phyloP scores from a whole-genome alignment of 1,139 yeast species.

The Pichia terricola region DNA sequence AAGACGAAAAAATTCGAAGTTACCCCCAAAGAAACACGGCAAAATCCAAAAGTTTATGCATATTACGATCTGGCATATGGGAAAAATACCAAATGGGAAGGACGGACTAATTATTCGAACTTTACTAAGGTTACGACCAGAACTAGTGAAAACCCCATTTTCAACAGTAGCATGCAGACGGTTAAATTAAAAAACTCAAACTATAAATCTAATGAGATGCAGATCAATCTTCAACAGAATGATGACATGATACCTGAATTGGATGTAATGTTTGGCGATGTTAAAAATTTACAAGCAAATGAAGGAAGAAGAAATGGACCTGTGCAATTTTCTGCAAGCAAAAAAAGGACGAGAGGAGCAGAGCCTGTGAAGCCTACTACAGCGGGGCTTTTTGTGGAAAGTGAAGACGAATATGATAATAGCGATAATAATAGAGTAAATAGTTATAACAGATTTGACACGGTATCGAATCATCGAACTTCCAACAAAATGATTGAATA shows the following conservation, averaged over 20 bases:
- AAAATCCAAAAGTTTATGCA: slow-evolving; percentile 4
- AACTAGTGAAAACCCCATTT: slow-evolving; percentile 15
- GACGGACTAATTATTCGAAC: slow-evolving; percentile 19
- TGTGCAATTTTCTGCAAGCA: neutral
- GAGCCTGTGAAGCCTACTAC: neutral
- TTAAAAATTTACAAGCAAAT: neutral
- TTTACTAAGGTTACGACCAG: slow-evolving; percentile 15
- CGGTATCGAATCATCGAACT: neutral
- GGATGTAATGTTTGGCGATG: slow-evolving; percentile 10
- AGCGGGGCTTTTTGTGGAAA: slow-evolving; percentile 7
- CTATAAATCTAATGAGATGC: slow-evolving; percentile 15
- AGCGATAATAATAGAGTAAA: neutral
- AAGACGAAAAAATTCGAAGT: slow-evolving; percentile 15
- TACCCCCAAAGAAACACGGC: too few relatives aligned
- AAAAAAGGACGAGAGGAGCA: neutral
- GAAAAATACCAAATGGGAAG: slow-evolving; percentile 16
- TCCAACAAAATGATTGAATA: neutral
- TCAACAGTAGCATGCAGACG: slow-evolving; percentile 21
- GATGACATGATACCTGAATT: slow-evolving; percentile 11
- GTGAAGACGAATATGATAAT: slow-evolving; percentile 6
- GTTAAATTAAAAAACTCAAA: slow-evolving; percentile 16
- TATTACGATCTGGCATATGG: slow-evolving; percentile 4
- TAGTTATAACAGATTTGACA: too few relatives aligned
- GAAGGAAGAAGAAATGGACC: neutral
- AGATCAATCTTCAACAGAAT: slow-evolving; percentile 8